phyloP scores from a whole-genome alignment of 208 protist species.

The Acanthamoeba triangularis region DNA sequence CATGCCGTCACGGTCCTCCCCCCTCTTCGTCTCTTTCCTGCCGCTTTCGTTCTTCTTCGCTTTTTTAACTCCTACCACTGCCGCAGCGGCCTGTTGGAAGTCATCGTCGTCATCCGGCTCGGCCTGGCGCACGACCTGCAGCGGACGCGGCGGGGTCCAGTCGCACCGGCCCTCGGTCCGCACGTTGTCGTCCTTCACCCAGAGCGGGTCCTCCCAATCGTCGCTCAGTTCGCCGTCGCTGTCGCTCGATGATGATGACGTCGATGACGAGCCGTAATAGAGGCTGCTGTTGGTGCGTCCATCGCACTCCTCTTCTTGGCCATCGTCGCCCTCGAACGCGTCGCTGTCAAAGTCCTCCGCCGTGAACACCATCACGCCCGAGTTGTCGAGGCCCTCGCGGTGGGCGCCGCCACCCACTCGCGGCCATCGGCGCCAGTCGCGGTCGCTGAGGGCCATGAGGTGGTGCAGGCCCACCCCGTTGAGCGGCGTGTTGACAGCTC shows the following conservation, averaged over 20 bases:
- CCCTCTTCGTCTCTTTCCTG: not conserved
- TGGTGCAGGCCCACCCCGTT: slow-evolving; percentile 13
- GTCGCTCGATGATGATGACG: slow-evolving; percentile 10
- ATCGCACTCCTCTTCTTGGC: not conserved
- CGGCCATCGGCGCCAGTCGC: slow-evolving; percentile 50
- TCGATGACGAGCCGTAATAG: not conserved
- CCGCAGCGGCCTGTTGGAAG: not conserved
- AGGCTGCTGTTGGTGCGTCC: not conserved
- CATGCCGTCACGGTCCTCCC: not conserved
- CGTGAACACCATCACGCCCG: slow-evolving; percentile 39
- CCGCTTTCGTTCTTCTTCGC: not conserved
- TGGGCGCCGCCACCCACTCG: not conserved
- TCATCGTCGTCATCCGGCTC: not conserved
- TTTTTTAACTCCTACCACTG: not conserved
- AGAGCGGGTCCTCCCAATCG: slow-evolving; percentile 46
- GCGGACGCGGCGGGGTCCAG: not conserved
- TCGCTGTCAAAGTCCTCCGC: slow-evolving; percentile 32
- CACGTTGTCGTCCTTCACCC: slow-evolving; percentile 56
- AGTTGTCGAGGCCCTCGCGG: not conserved
- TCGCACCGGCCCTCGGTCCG: slow-evolving; percentile 1
- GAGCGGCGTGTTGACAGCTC: slow-evolving; percentile 2
- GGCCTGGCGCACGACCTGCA: not conserved
- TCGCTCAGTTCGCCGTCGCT: slow-evolving; percentile 2
- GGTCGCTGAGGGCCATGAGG: slow-evolving; percentile 6
- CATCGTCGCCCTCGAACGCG: not conserved